A percentile compares a stretch with the other conserved stretches of the same genome.
Evolutionary conservation across 345 rosid genomes (phyloP).

Genomic region (Geranium rotundifolium): DNA sequence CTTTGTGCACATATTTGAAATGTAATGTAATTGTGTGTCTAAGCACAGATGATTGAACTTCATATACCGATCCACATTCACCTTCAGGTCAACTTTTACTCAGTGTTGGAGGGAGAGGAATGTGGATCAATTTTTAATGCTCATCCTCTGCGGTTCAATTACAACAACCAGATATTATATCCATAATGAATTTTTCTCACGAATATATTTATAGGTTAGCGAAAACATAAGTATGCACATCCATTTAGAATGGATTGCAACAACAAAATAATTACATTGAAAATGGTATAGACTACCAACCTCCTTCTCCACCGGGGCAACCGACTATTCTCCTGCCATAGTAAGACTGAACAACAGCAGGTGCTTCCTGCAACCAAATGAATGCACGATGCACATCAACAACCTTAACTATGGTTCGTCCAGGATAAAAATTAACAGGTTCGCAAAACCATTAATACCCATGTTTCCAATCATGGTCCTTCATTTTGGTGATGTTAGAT

Average conservation of each 20-base stretch:
- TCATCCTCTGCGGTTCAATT: slow-evolving; percentile 57
- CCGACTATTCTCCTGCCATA: slow-evolving; percentile 80
- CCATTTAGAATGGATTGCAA: neutral
- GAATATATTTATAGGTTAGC: neutral
- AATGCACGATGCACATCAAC: neutral
- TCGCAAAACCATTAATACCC: too few relatives aligned
- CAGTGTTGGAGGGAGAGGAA: too few relatives aligned
- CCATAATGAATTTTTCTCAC: neutral
- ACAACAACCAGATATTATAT: neutral
- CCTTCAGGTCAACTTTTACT: too few relatives aligned
- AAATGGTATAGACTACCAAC: slow-evolving; percentile 20
- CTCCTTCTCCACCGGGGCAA: slow-evolving; percentile 88
- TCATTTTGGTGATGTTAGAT: too few relatives aligned
- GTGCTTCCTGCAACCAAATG: slow-evolving; percentile 39
- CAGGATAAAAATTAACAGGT: too few relatives aligned
- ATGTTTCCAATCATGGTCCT: too few relatives aligned
- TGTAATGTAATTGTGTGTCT: too few relatives aligned
- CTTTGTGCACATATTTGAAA: too few relatives aligned
- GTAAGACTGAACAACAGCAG: slow-evolving; percentile 63
- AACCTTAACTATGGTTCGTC: neutral
- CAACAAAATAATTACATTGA: neutral
- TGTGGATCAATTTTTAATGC: too few relatives aligned
- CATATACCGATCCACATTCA: too few relatives aligned
- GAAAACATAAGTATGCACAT: neutral
- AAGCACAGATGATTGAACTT: too few relatives aligned